Evolutionary conservation across 176 grass and related monocot genomes (phyloP).

Genomic region (Carex littledalei): DNA sequence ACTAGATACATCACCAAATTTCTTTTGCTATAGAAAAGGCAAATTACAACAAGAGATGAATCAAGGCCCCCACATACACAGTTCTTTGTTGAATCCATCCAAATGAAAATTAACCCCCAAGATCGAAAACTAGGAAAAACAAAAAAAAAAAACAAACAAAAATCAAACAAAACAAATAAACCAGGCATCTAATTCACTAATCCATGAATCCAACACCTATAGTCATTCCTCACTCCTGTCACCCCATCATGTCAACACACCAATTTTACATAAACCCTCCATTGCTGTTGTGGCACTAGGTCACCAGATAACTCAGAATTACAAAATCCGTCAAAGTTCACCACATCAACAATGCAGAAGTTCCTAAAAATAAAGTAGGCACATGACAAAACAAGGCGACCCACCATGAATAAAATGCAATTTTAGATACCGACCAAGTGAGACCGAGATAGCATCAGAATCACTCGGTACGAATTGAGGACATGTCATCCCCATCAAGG

Average conservation of each 20-base stretch:
- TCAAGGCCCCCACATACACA: conserved; percentile 14
- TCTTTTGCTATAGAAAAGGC: conserved; percentile 23
- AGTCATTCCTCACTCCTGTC: conserved; percentile 3
- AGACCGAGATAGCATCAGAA: background rate
- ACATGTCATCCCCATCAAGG: conserved; percentile 40
- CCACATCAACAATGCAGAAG: background rate
- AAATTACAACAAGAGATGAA: conserved; percentile 24
- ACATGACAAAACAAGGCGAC: background rate
- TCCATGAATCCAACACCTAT: conserved; percentile 19
- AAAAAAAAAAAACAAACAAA: background rate
- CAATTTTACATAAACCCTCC: background rate
- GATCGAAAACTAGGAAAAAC: background rate
- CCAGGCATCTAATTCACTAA: conserved; percentile 27
- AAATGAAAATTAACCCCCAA: conserved; percentile 19
- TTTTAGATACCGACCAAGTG: conserved; percentile 13
- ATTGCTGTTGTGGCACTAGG: background rate
- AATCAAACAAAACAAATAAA: conserved; percentile 24
- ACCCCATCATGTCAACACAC: background rate
- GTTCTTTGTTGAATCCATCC: conserved; percentile 11
- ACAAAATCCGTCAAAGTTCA: background rate
- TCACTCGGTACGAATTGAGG: conserved; percentile 21
- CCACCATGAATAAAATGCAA: conserved; percentile 32
- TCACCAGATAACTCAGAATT: background rate
- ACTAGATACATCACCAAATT: conserved; percentile 21
- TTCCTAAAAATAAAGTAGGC: background rate